Conservation (phyloP, 495 filamentous ascomycete genomes). For the Penicillium taxi region DNA sequence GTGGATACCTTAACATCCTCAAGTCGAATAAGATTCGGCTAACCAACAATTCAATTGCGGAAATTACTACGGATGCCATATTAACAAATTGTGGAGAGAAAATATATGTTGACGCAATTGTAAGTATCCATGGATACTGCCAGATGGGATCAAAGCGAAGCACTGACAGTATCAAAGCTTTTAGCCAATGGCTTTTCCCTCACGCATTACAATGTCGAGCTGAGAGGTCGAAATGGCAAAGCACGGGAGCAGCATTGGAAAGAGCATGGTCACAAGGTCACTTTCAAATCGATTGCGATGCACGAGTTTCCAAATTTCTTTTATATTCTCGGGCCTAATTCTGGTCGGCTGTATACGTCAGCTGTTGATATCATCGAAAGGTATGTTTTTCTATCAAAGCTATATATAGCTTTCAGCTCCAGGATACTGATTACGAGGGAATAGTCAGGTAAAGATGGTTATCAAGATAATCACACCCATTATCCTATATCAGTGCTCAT, state of each 20-base stretch:
- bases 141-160: too few relatives aligned
- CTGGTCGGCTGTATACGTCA: neutral
- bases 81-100: neutral
- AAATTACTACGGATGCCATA: neutral
- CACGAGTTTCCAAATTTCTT: slow-evolving; percentile 1
- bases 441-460: neutral
- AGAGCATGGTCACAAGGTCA: neutral
- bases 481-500: neutral
- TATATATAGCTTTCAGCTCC: too few relatives aligned
- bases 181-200: slow-evolving; percentile 1
- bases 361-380: neutral
- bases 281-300: slow-evolving; percentile 2
- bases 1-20: neutral
- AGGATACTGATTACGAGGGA: neutral
- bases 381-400: too few relatives aligned
- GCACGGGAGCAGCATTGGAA: slow-evolving; percentile 1
- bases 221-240: neutral
- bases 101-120: neutral
- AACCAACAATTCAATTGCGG: neutral
- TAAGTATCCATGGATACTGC: too few relatives aligned
- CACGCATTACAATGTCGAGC: neutral
- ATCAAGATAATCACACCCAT: neutral
- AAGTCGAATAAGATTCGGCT: neutral
- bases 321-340: slow-evolving; percentile 1
- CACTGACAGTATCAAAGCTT: neutral